Evolutionary conservation across 1,139 yeast genomes (phyloP).

Genomic region (Candida sanyaensis): DNA sequence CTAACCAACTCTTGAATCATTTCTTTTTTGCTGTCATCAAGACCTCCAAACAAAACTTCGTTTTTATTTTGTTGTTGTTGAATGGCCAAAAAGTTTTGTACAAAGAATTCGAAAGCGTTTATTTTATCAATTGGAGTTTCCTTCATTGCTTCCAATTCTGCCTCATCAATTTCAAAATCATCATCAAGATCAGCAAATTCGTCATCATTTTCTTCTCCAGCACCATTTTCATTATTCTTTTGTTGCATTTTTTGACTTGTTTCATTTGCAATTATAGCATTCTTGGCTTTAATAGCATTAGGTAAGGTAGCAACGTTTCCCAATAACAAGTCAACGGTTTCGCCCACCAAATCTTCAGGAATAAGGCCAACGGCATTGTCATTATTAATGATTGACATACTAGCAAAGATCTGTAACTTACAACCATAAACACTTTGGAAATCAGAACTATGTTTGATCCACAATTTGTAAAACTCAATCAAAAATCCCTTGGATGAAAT

Average conservation of each 20-base stretch:
- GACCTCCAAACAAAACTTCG: conserved; percentile 39
- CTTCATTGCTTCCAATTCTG: conserved; percentile 55
- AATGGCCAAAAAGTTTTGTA: conserved; percentile 26
- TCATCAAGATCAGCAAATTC: conserved; percentile 37
- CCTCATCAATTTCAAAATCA: conserved; percentile 51
- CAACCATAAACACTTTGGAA: conserved; percentile 60
- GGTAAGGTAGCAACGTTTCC: conserved; percentile 48
- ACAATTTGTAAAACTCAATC: conserved; percentile 43
- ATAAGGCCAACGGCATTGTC: conserved; percentile 29
- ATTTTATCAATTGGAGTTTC: conserved; percentile 53
- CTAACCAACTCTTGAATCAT: conserved; percentile 33
- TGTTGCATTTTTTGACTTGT: conserved; percentile 28
- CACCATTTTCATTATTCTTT: conserved; percentile 19
- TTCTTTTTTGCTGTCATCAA: conserved; percentile 37
- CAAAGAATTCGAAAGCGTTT: conserved; percentile 49
- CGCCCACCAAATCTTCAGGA: conserved; percentile 40
- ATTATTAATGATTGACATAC: conserved; percentile 33
- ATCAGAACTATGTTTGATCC: conserved; percentile 50
- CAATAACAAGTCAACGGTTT: conserved; percentile 42
- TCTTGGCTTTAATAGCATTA: conserved; percentile 46
- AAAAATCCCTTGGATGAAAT: conserved; percentile 40
- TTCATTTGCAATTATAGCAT: conserved; percentile 43
- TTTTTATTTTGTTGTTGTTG: conserved; percentile 39
- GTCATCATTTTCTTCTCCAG: conserved; percentile 31
- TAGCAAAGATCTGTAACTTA: conserved; percentile 52